These are phyloP conservation scores for Cardamine chenopodiifolia DNA, from an alignment of 345 rosid genomes.

Conservation along the genomic window DNA sequence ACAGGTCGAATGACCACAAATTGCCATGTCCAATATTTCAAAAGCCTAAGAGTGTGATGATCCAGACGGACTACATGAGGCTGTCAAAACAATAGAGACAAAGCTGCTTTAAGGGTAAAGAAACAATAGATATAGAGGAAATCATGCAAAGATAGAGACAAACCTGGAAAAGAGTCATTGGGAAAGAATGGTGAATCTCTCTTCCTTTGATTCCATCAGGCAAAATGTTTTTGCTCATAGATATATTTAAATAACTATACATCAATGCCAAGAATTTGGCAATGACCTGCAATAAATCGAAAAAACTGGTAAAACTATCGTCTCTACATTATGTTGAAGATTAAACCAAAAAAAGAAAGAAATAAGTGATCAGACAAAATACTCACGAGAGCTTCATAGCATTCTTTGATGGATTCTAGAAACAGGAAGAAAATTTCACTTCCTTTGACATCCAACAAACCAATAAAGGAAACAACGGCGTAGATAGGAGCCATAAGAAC, in stretches of 20 bases:
- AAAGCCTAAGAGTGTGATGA: constrained; percentile 67
- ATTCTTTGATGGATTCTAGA: constrained; percentile 87
- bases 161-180: constrained; percentile 96
- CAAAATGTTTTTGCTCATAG: constrained; percentile 76
- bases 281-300: constrained; percentile 64
- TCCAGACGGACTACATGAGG: constrained; percentile 73
- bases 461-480: constrained; percentile 70
- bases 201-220: constrained; percentile 94
- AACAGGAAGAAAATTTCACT: constrained; percentile 79
- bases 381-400: constrained; percentile 94
- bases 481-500: constrained; percentile 95
- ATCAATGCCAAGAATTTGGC: constrained; percentile 92
- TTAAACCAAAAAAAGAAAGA: constrained; percentile 8
- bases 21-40: constrained; percentile 98
- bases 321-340: not conserved
- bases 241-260: constrained; percentile 88
- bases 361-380: not conserved
- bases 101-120: not conserved
- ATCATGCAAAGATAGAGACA: constrained; percentile 1
- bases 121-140: not conserved
- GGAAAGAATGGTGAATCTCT: constrained; percentile 89
- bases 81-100: constrained; percentile 48
- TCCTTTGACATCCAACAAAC: constrained; percentile 74
- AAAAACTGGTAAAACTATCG: not conserved
- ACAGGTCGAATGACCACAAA: constrained; percentile 83